Evolutionary conservation across 73 alveolate genomes (phyloP).

Genomic region (Paramecium tetraurelia): DNA sequence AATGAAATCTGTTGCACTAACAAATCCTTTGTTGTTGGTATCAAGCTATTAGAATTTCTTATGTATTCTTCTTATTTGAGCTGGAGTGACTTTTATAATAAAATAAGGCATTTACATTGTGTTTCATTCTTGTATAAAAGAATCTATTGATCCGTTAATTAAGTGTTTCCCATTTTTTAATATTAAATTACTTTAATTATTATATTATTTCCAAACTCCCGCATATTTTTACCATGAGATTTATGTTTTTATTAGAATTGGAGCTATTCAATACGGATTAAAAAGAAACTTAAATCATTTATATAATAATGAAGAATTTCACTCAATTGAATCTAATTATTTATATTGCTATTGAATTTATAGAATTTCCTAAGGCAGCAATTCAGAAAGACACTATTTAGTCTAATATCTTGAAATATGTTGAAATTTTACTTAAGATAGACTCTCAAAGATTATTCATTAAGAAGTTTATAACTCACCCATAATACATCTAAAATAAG

Average conservation of each 20-base stretch:
- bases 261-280: not conserved
- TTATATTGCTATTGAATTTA: not conserved
- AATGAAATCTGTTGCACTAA: not conserved
- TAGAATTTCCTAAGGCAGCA: not conserved
- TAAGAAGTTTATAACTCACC: conserved; percentile 22
- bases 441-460: conserved; percentile 2
- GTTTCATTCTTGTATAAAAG: conserved; percentile 37
- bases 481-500: not conserved
- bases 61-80: conserved; percentile 34
- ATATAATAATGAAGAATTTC: not conserved
- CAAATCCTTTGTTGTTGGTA: not conserved
- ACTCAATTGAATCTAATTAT: not conserved
- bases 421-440: not conserved
- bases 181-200: not conserved
- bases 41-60: not conserved
- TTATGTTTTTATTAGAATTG: too few relatives aligned
- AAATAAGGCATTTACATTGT: not conserved
- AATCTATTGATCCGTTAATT: conserved; percentile 35
- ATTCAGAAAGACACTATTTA: not conserved
- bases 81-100: not conserved
- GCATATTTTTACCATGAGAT: not conserved
- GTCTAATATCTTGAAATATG: not conserved
- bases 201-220: not conserved
- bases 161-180: conserved; percentile 3
- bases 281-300: not conserved